Conservation (phyloP, 2,329 filamentous ascomycete genomes). For the Cladosporium sp. region DNA sequence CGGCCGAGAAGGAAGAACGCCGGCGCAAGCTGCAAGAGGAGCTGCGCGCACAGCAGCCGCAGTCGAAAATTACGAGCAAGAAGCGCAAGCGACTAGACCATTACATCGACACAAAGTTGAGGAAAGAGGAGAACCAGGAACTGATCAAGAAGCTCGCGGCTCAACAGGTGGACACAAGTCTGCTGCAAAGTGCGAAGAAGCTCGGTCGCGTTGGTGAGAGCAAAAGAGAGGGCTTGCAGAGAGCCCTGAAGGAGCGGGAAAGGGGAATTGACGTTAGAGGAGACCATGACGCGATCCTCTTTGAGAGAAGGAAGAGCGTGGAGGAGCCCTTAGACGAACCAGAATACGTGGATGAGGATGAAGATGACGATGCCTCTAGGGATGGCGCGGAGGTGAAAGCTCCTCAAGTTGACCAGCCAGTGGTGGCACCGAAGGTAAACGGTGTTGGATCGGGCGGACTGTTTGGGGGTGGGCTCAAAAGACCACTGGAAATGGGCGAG, state of each 20-base stretch:
- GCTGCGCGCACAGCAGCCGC: slow-evolving; percentile 47
- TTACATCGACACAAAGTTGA: slow-evolving; percentile 81
- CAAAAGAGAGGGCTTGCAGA: slow-evolving; percentile 61
- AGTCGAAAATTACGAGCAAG: slow-evolving; percentile 54
- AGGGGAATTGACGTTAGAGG: slow-evolving; percentile 55
- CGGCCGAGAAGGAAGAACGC: slow-evolving; percentile 49
- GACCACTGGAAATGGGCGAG: slow-evolving; percentile 73
- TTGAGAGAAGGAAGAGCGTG: slow-evolving; percentile 34
- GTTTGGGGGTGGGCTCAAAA: slow-evolving; percentile 75
- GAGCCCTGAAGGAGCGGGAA: slow-evolving; percentile 57
- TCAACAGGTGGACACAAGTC: slow-evolving; percentile 72
- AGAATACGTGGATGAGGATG: slow-evolving; percentile 1
- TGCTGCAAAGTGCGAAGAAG: slow-evolving; percentile 70
- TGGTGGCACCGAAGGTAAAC: neutral
- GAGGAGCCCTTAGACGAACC: slow-evolving; percentile 11
- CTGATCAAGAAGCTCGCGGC: slow-evolving; percentile 76
- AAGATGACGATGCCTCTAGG: neutral
- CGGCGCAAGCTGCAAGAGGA: slow-evolving; percentile 49
- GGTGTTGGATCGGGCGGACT: slow-evolving; percentile 10
- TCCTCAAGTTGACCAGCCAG: neutral
- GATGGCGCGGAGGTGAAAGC: neutral
- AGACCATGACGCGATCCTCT: slow-evolving; percentile 49
- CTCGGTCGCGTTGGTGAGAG: slow-evolving; percentile 67
- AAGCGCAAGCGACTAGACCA: slow-evolving; percentile 64
- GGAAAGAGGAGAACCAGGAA: slow-evolving; percentile 84